phyloP scores from a whole-genome alignment of 768 basidiomycete species.

The Pisolithus tinctorius region DNA sequence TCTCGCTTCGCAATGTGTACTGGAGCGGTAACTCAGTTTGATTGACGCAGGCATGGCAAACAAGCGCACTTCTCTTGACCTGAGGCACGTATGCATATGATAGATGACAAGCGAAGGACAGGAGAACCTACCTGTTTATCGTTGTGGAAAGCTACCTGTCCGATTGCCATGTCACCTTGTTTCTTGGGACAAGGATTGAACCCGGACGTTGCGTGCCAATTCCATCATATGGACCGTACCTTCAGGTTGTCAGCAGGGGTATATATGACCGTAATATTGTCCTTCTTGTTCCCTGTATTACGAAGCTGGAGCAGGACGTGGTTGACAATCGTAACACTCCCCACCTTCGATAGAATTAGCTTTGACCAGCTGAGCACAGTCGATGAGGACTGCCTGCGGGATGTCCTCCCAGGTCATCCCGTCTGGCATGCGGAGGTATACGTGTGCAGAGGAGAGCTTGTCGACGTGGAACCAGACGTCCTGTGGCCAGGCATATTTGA shows the following conservation, averaged over 20 bases:
- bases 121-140: slow-evolving; percentile 63
- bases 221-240: slow-evolving; percentile 35
- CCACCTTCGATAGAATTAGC: slow-evolving; percentile 92
- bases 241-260: slow-evolving; percentile 91
- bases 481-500: slow-evolving; percentile 86
- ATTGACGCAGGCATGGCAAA: background rate
- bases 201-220: background rate
- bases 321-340: background rate
- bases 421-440: slow-evolving; percentile 86
- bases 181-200: slow-evolving; percentile 47
- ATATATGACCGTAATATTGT: slow-evolving; percentile 88
- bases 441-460: slow-evolving; percentile 94
- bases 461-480: slow-evolving; percentile 97
- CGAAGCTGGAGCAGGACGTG: background rate
- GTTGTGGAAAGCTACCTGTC: slow-evolving; percentile 90
- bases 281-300: slow-evolving; percentile 85
- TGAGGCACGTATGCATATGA: slow-evolving; percentile 20
- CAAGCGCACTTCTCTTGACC: slow-evolving; percentile 68
- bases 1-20: slow-evolving; percentile 78
- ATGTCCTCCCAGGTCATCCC: slow-evolving; percentile 86
- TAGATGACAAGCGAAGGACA: background rate
- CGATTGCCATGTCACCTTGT: slow-evolving; percentile 96
- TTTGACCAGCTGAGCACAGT: slow-evolving; percentile 94
- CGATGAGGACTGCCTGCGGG: slow-evolving; percentile 67
- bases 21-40: slow-evolving; percentile 20